A percentile compares a stretch with the other conserved stretches of the same genome.
These are phyloP conservation scores for Encephalitozoon intestinalis DNA, from an alignment of 371 early-diverging fungal genomes.

Conservation along the genomic window DNA sequence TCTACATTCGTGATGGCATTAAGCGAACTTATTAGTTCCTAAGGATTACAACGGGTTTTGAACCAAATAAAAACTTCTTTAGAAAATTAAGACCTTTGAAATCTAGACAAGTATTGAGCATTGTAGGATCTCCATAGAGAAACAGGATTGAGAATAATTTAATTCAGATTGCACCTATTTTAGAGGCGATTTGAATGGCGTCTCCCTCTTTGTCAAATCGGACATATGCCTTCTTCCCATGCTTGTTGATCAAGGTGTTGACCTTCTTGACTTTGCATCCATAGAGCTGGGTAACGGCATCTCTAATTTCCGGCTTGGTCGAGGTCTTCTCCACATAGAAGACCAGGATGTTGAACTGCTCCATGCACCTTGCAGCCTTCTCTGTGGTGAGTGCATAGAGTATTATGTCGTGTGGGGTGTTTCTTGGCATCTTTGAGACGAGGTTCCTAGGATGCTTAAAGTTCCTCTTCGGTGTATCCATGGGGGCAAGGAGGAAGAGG, in stretches of 20 bases:
- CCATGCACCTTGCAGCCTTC: conserved; percentile 93
- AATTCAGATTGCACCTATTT: conserved; percentile 63
- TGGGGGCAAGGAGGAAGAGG: conserved; percentile 5
- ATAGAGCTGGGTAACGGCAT: conserved; percentile 86
- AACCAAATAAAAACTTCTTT: not conserved
- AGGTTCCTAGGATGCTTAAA: conserved; percentile 60
- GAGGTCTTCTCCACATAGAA: conserved; percentile 85
- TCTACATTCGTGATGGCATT: conserved; percentile 36
- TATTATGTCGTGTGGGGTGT: conserved; percentile 64
- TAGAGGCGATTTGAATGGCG: conserved; percentile 91
- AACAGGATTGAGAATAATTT: conserved; percentile 23
- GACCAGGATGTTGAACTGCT: conserved; percentile 93
- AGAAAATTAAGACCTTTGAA: not conserved
- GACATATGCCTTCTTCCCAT: conserved; percentile 97
- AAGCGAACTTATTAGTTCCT: conserved; percentile 15
- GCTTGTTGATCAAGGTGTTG: conserved; percentile 80
- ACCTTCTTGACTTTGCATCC: conserved; percentile 80
- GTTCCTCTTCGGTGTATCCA: not conserved
- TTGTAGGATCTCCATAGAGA: not conserved
- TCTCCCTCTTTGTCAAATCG: conserved; percentile 84
- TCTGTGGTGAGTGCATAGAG: conserved; percentile 88
- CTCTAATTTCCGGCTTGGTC: conserved; percentile 94
- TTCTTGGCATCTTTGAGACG: conserved; percentile 1
- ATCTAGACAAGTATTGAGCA: not conserved
- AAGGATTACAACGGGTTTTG: not conserved